Evolutionary conservation across 2,329 filamentous ascomycete genomes (phyloP).

Genomic region (Ophiostoma perfectum): DNA sequence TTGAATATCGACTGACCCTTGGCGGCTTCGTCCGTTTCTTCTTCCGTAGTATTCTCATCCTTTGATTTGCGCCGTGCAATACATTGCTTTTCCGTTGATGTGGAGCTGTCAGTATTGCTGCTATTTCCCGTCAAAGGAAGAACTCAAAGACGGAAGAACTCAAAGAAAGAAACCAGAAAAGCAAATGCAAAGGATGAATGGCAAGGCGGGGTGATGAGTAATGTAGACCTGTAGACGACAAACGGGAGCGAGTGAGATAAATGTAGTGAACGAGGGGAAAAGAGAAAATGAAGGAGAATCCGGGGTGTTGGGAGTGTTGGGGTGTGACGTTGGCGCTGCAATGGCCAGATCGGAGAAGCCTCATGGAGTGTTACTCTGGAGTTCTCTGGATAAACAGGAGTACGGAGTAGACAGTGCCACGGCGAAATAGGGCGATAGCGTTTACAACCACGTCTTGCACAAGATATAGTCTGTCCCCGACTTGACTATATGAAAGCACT

Average conservation of each 20-base stretch:
- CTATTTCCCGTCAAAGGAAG: no score
- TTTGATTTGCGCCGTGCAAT: no score
- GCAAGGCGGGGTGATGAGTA: no score
- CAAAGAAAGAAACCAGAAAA: no score
- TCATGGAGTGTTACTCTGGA: neutral
- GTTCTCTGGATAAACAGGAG: neutral
- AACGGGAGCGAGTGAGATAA: neutral
- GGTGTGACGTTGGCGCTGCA: conserved; percentile 4
- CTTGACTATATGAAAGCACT: conserved; percentile 1
- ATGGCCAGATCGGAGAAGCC: neutral
- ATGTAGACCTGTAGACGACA: no score
- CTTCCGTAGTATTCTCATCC: neutral
- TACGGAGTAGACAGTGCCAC: conserved; percentile 7
- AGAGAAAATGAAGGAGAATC: neutral
- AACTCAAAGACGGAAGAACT: no score
- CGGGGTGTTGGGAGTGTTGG: neutral
- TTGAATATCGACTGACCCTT: neutral
- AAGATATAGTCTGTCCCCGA: neutral
- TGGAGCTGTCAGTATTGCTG: no score
- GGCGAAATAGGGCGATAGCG: neutral
- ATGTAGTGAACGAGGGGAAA: neutral
- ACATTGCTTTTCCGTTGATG: no score
- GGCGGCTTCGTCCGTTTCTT: neutral
- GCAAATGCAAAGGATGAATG: no score
- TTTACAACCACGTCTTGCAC: neutral